These are phyloP conservation scores for Emericellopsis atlantica DNA, from an alignment of 2,329 filamentous ascomycete species.

Conservation along the genomic window DNA sequence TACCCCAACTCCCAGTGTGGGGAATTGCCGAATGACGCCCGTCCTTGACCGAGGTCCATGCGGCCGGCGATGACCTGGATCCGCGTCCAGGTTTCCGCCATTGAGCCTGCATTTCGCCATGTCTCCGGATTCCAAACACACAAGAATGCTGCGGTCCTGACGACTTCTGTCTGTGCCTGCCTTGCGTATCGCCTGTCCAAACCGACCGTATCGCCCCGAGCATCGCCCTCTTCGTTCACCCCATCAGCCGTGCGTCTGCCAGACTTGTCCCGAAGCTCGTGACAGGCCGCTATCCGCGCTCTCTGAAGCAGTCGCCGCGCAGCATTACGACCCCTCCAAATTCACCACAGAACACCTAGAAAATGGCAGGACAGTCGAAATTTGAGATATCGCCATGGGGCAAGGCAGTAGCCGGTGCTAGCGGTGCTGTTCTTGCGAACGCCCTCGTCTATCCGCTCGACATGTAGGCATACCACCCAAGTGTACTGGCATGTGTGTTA, in stretches of 20 bases:
- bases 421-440: slow-evolving; percentile 89
- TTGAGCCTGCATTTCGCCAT: neutral
- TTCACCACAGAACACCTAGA: neutral
- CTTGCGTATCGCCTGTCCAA: no score
- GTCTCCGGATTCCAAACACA: neutral
- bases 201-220: neutral
- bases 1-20: neutral
- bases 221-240: neutral
- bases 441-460: slow-evolving; percentile 92
- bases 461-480: slow-evolving; percentile 50
- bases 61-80: neutral
- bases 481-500: neutral
- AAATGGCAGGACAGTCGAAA: slow-evolving; percentile 38
- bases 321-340: neutral
- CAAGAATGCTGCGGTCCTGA: no score
- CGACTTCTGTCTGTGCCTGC: no score
- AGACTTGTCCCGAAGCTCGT: no score
- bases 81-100: neutral
- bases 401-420: slow-evolving; percentile 80
- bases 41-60: slow-evolving; percentile 3
- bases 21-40: slow-evolving; percentile 3
- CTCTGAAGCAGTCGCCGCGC: no score
- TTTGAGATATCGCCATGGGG: slow-evolving; percentile 80
- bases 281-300: no score
- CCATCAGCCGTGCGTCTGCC: no score